Conservation (phyloP, 306 rosid species). For the Trichosanthes cucumerina region DNA sequence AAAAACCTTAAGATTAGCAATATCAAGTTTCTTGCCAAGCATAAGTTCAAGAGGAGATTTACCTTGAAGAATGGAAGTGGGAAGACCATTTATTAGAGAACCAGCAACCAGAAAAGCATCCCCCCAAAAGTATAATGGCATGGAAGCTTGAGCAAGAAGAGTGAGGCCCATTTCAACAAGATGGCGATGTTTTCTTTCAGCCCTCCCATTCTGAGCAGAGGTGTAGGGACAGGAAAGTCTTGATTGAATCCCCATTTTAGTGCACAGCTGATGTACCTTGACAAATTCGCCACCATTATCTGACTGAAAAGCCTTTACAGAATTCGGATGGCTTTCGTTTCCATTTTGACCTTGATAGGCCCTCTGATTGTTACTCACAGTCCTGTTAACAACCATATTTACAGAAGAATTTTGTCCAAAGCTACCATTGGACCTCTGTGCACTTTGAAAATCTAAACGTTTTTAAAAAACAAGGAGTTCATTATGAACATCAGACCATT, state of each 20-base stretch:
- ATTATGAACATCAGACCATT: no score
- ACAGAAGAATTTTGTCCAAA: no score
- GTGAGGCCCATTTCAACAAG: rapidly evolving
- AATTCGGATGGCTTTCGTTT: no score
- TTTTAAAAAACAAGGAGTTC: no score
- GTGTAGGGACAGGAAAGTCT: not conserved
- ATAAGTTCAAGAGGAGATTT: no score
- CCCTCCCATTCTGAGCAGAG: not conserved
- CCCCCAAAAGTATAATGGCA: not conserved
- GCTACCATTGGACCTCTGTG: no score
- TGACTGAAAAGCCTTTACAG: not conserved
- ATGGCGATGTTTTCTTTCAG: not conserved
- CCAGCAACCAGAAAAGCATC: not conserved
- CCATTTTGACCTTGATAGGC: no score
- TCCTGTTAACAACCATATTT: no score
- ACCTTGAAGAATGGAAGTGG: not conserved
- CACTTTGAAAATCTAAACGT: no score
- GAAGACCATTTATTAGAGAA: not conserved
- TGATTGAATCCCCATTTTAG: not conserved
- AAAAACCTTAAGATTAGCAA: no score
- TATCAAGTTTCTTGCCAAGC: no score
- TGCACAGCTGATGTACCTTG: not conserved
- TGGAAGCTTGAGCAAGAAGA: not conserved
- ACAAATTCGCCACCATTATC: not conserved
- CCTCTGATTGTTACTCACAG: no score